Evolutionary conservation across 2,329 filamentous ascomycete genomes (phyloP).

Genomic region (Alternaria triticimaculans): DNA sequence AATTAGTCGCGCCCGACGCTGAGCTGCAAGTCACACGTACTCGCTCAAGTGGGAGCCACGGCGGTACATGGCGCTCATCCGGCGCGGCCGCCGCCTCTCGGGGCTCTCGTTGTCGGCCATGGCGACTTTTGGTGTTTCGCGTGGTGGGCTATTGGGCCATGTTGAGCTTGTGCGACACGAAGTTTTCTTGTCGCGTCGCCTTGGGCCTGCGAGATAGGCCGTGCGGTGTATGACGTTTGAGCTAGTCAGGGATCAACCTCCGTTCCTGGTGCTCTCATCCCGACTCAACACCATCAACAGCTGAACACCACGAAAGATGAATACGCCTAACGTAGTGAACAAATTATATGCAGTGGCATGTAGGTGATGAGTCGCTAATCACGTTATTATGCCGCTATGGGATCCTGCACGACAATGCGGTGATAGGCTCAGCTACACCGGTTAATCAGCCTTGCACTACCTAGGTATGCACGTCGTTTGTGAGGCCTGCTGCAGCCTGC

Average conservation of each 20-base stretch:
- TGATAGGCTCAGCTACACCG: not conserved
- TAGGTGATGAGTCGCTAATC: not conserved
- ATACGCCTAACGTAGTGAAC: accelerated
- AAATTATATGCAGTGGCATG: accelerated
- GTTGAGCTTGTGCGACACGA: conserved; percentile 2
- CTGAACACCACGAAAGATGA: not conserved
- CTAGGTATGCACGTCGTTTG: not conserved
- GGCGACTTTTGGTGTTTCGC: conserved; percentile 7
- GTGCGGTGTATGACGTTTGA: conserved; percentile 14
- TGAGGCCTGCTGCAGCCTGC: not conserved
- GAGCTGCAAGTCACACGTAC: conserved; percentile 30
- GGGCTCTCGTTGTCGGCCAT: conserved; percentile 46
- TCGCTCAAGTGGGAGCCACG: conserved; percentile 69
- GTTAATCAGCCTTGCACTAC: not conserved
- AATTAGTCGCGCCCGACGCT: conserved; percentile 13
- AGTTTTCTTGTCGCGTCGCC: conserved; percentile 12
- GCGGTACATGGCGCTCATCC: conserved; percentile 62
- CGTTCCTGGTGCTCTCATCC: not conserved
- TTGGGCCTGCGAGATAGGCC: conserved; percentile 1
- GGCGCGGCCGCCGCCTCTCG: conserved; percentile 41
- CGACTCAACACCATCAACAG: too few species aligned
- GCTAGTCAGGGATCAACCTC: conserved; percentile 8
- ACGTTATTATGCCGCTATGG: not conserved
- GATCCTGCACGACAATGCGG: not conserved
- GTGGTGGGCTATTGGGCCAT: conserved; percentile 22